Evolutionary conservation across 108 stramenopile genomes (phyloP).

Genomic region (Bacterosira constricta): DNA sequence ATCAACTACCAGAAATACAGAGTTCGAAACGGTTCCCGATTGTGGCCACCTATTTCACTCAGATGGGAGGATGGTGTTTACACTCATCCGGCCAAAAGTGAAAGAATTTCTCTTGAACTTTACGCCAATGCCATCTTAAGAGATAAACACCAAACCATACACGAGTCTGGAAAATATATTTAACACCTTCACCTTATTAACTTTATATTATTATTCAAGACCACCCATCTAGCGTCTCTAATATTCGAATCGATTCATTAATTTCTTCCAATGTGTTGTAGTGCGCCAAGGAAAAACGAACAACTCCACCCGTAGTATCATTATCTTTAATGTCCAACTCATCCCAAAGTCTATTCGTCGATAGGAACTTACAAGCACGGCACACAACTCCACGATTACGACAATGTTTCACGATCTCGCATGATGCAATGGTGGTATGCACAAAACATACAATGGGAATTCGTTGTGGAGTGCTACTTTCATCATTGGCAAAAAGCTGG

Average conservation of each 20-base stretch:
- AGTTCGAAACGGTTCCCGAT: constrained; percentile 11
- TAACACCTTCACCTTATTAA: too few relatives aligned
- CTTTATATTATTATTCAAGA: too few relatives aligned
- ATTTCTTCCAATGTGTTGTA: constrained; percentile 76
- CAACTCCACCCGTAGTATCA: constrained; percentile 58
- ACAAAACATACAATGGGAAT: constrained; percentile 70
- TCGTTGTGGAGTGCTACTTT: constrained; percentile 24
- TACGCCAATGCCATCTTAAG: too few relatives aligned
- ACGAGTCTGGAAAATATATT: too few relatives aligned
- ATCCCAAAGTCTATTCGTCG: constrained; percentile 51
- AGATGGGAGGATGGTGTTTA: background rate
- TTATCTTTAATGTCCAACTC: constrained; percentile 34
- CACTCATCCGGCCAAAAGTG: constrained; percentile 2
- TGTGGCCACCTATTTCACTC: constrained; percentile 21
- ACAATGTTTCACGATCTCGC: constrained; percentile 58
- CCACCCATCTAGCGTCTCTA: constrained; percentile 70
- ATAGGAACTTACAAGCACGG: constrained; percentile 70
- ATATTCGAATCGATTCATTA: constrained; percentile 43
- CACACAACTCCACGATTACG: constrained; percentile 53
- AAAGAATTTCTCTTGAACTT: constrained; percentile 19
- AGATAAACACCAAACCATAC: too few relatives aligned
- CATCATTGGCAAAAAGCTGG: background rate
- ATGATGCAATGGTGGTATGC: constrained; percentile 51
- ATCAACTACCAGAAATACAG: background rate
- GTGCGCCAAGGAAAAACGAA: constrained; percentile 81